Evolutionary conservation across 2,329 filamentous ascomycete genomes (phyloP).

Genomic region (Botrytis pseudocinerea): DNA sequence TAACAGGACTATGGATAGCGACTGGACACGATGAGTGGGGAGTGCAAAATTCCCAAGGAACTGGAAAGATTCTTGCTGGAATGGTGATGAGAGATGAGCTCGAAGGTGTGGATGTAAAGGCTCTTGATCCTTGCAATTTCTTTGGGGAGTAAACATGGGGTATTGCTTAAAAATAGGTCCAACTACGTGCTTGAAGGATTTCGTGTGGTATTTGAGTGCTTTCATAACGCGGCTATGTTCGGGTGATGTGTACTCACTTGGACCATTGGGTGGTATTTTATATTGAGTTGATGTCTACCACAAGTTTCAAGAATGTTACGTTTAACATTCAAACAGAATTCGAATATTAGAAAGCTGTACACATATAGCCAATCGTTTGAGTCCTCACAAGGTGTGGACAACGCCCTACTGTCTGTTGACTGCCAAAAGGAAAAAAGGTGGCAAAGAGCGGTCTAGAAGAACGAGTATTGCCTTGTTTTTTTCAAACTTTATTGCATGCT

Average conservation of each 20-base stretch:
- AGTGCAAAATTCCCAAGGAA: slow-evolving; percentile 1
- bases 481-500: background rate
- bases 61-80: slow-evolving; percentile 10
- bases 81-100: slow-evolving; percentile 11
- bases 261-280: background rate
- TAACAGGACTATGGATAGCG: slow-evolving; percentile 4
- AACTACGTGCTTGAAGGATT: background rate
- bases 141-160: background rate
- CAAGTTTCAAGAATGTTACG: background rate
- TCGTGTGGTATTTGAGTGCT: background rate
- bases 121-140: slow-evolving; percentile 7
- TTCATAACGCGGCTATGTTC: background rate
- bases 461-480: background rate
- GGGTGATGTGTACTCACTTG: background rate
- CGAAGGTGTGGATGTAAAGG: slow-evolving; percentile 4
- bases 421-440: background rate
- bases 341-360: background rate
- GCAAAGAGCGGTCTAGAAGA: slow-evolving; percentile 1
- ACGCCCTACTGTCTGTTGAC: background rate
- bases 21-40: slow-evolving; percentile 13
- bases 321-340: too few species aligned
- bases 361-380: background rate
- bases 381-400: background rate
- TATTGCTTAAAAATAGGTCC: background rate
- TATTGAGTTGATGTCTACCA: background rate